Evolutionary conservation across 1,139 yeast genomes (phyloP).

Genomic region (Candida gigantensis): DNA sequence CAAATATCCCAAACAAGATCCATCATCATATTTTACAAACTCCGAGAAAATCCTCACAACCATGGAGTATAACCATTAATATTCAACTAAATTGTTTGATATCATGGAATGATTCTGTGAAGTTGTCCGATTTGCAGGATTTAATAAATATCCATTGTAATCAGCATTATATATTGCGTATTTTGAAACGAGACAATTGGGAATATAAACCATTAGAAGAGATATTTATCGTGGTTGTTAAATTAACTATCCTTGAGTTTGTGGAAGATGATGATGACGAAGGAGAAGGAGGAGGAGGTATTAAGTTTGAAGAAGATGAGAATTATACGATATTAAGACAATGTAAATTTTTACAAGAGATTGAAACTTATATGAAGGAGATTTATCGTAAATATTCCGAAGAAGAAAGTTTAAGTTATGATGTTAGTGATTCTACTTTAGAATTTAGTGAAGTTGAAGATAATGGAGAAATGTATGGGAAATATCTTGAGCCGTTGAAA

Average conservation of each 20-base stretch:
- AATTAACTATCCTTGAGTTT: conserved; percentile 26
- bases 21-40: no score
- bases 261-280: conserved; percentile 14
- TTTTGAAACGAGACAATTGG: conserved; percentile 4
- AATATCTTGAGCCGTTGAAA: conserved; percentile 11
- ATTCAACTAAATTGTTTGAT: conserved; percentile 40
- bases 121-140: conserved; percentile 26
- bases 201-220: conserved; percentile 20
- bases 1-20: conserved; percentile 33
- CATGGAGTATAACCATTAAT: conserved; percentile 29
- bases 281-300: no score
- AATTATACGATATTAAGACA: conserved; percentile 33
- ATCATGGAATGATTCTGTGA: conserved; percentile 29
- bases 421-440: conserved; percentile 16
- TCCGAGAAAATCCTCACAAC: no score
- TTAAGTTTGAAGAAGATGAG: conserved; percentile 35
- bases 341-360: conserved; percentile 25
- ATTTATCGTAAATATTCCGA: background rate
- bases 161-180: conserved; percentile 5
- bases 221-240: conserved; percentile 36
- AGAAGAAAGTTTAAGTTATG: conserved; percentile 2
- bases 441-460: conserved; percentile 14
- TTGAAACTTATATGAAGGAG: conserved; percentile 29
- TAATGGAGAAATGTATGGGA: conserved; percentile 9
- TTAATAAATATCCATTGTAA: conserved; percentile 6